phyloP scores from a whole-genome alignment of 495 filamentous ascomycete species.

The Penicillium egyptiacum region DNA sequence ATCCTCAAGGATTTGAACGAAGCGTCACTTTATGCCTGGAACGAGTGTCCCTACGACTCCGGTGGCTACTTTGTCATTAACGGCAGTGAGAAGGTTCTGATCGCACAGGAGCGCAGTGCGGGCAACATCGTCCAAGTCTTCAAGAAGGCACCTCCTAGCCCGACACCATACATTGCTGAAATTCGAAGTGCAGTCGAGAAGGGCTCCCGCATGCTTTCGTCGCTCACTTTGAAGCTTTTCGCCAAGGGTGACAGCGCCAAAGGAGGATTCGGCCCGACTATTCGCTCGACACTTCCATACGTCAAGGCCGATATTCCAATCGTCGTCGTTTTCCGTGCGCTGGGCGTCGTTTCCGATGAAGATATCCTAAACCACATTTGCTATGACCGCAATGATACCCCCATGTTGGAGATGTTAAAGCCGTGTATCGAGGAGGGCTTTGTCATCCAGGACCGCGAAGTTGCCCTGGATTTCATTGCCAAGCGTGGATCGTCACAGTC shows the following conservation, averaged over 20 bases:
- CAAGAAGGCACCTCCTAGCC: conserved; percentile 86
- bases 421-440: conserved; percentile 96
- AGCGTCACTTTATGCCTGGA: conserved; percentile 76
- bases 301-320: conserved; percentile 92
- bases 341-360: conserved; percentile 95
- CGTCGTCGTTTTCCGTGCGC: conserved; percentile 88
- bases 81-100: conserved; percentile 98
- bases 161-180: conserved; percentile 89
- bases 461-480: conserved; percentile 94
- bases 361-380: conserved; percentile 98
- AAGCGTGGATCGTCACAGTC: conserved; percentile 75
- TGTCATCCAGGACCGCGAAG: conserved; percentile 91
- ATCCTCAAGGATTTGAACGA: conserved; percentile 78
- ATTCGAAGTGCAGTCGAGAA: conserved; percentile 96
- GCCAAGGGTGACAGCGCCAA: conserved; percentile 76
- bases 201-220: conserved; percentile 88
- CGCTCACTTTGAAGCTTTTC: conserved; percentile 82
- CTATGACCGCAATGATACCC: conserved; percentile 90
- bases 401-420: conserved; percentile 96
- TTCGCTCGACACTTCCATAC: conserved; percentile 86
- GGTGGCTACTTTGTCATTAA: conserved; percentile 99
- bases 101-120: conserved; percentile 94
- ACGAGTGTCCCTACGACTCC: conserved; percentile 96
- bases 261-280: conserved; percentile 79
- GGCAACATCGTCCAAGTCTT: conserved; percentile 99